Evolutionary conservation across 257 asterid genomes (phyloP), one percentile per base, ranked within the genome.

Genomic region (Solanum piurae): DNA sequence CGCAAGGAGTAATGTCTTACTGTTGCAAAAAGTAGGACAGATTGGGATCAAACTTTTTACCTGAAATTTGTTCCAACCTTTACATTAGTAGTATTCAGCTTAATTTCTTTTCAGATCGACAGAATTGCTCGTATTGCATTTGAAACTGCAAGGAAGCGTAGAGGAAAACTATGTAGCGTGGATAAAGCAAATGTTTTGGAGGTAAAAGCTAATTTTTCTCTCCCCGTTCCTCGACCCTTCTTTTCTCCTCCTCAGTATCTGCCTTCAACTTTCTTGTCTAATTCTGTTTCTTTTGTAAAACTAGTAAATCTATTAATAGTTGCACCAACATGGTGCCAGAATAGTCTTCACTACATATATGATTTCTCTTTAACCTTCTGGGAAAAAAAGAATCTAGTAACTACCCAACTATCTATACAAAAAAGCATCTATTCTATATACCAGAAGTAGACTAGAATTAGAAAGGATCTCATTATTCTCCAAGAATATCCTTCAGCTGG

Each of bases 131-230:
- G 95, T 37, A 93, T 97, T 80, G 99, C 99, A 79, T 96, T 97
- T 92, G 98, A 95, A 91, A 95, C 98, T 90, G 98, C 99, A 88
- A 92, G 94, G 90, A 97, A 94, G 75, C 98, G 99, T 52, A 89
- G 90, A 68, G 98, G 98, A 86, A 96, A 94, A 88, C 98, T 97
- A 79, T 97, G 99, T 88, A 96, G 98, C 76, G 99, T 97, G 37
- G 99, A 97, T 89, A 97, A 97, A 92, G 99, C 99, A 87, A 97
- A 97, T 91, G 99, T 97, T 73, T 91, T 97, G 96, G 99, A 97
- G 99, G 99, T 94, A 93, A 42, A 23, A 66, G 80, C 29, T 60
- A 2, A 18, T 87, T 76, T 86, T 66, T 31, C 80, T 86, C 83
- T 86, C 83, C 25, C 68, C 23, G 52, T 68, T 16, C 18, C 25